A percentile compares a stretch with the other conserved stretches of the same genome.
phyloP scores from a whole-genome alignment of 2,329 filamentous ascomycete species.

The Ramularia collo-cygni region DNA sequence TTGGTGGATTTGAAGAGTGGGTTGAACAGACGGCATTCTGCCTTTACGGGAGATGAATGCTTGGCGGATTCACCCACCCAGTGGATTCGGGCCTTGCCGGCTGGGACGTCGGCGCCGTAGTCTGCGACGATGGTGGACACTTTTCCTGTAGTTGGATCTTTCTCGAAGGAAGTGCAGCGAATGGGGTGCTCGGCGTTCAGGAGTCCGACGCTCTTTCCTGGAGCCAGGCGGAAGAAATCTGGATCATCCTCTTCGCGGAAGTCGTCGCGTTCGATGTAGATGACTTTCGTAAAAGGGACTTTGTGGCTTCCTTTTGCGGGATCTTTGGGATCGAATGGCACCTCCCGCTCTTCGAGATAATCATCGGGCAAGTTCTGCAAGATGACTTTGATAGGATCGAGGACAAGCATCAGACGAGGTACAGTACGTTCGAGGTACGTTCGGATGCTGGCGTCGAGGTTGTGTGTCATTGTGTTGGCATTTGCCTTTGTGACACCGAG shows the following conservation, averaged over 20 bases:
- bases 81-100: constrained; percentile 59
- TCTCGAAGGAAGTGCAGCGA: constrained; percentile 60
- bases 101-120: constrained; percentile 58
- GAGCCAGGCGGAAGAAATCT: constrained; percentile 72
- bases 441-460: constrained; percentile 81
- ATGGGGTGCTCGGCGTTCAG: constrained; percentile 65
- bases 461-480: constrained; percentile 69
- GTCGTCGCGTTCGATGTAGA: constrained; percentile 79
- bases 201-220: constrained; percentile 66
- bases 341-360: constrained; percentile 56
- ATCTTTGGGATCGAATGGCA: constrained; percentile 80
- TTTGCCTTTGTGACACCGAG: constrained; percentile 80
- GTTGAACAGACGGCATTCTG: constrained; percentile 73
- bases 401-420: constrained; percentile 79
- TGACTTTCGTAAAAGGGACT: constrained; percentile 62
- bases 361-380: constrained; percentile 72
- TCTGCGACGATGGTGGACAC: constrained; percentile 61
- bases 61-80: constrained; percentile 71
- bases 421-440: constrained; percentile 83
- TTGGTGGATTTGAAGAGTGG: constrained; percentile 81
- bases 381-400: constrained; percentile 75
- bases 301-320: constrained; percentile 56
- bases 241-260: constrained; percentile 66
- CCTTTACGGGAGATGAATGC: constrained; percentile 52
- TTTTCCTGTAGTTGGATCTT: constrained; percentile 56